Evolutionary conservation across 139 green algal genomes (phyloP), one percentile per base, ranked within the genome.

Genomic region (Chlamydomonas sphaeroides): DNA sequence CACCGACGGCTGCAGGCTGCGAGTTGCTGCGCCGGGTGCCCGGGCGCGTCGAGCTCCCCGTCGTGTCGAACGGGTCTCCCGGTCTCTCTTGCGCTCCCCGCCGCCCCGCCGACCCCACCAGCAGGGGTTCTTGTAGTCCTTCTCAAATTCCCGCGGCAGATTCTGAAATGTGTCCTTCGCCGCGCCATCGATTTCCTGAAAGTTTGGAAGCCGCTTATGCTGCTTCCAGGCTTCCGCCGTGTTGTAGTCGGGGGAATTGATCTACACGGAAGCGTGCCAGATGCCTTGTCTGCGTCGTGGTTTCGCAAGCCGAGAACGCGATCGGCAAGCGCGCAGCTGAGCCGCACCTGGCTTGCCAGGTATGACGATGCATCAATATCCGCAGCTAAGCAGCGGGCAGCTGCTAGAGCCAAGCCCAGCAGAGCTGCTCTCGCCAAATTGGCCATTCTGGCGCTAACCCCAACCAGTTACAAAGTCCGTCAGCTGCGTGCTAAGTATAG

Each of bases 61-160:
- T 53, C 11, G 45, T 53, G 45, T 10, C 45, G 45, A 14, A 53
- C 45, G 45, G 14, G 10, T 14, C 45, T 10, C 45, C 45, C 45
- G 45, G 45, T 53, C 45, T 53, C 11, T 14, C 45, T 14, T 53
- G 11, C 45, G 45, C 45, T 53, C 45, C 45, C 45, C 14, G 11
- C 7, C 33, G 18, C 17, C 28, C 33, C n/a, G 20, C 33, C n/a
- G 53, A 33, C 6, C 32, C 76, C 32, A 69, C 84, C 87, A 91
- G 70, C 87, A 91, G 0, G 87, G 87, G 41, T 91, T 91, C 4
- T 32, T 61, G 66, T 86, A 83, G 25, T 66, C 41, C 14, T n/a
- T 1, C 25, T 86, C 73, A 39, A 76, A 88, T 8, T 38, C 69
- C 32, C 38, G 26, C 1, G 87, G 87, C 32, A 91, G 75, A 20